Base-by-base conservation (phyloP, 495 filamentous ascomycete species). In the Podospora comata region DNA sequence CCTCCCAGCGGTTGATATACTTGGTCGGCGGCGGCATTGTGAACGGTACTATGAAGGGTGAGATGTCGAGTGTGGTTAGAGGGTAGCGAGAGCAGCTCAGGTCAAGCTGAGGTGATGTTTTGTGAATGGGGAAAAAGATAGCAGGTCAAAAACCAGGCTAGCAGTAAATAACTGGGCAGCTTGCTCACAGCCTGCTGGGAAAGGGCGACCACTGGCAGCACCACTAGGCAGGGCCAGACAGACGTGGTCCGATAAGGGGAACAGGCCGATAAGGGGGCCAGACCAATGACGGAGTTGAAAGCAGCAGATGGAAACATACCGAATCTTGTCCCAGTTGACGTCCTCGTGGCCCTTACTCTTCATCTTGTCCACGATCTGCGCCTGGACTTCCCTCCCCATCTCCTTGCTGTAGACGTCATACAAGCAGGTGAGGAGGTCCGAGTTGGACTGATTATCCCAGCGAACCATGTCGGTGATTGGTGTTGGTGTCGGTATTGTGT, bases 1-100 rank as follows among this genome's bases (percentile, higher is more conserved):
- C 72, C 5, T 76, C 74, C 74, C 74, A 76, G 6, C 55, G 30
- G 18, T 39, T 62, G 23, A 26, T 57, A 3, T 65, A 61, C 75
- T 76, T 77, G 48, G 32, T 27, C 4, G 20, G 28, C 19, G 5
- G 15, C 20, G 65, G 13, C 26, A 59, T 59, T 34, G 16, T 65
- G 15, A 3, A 13, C 2, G 7, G 3, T 48, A 13, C 5, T 11
- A 0, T 48, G 9, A 48, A 48, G 39, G 39, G 9, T 9, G 39
- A 48, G 39, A 48, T 48, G 39, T 48, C 39, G 13, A 48, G 9
- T 19, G n/a, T 55, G 67, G 0, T 56, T 7, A 2, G 7, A 48
- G 39, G 39, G 39, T 13, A 48, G 39, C 39, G 1, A 11, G 7
- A 16, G 11, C 55, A 20, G 55, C 55, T 58, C 1, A 26, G 6